Evolutionary conservation across 176 grass and related monocot genomes (phyloP), one percentile per base, ranked within the genome.

Genomic region (Carex parvula): DNA sequence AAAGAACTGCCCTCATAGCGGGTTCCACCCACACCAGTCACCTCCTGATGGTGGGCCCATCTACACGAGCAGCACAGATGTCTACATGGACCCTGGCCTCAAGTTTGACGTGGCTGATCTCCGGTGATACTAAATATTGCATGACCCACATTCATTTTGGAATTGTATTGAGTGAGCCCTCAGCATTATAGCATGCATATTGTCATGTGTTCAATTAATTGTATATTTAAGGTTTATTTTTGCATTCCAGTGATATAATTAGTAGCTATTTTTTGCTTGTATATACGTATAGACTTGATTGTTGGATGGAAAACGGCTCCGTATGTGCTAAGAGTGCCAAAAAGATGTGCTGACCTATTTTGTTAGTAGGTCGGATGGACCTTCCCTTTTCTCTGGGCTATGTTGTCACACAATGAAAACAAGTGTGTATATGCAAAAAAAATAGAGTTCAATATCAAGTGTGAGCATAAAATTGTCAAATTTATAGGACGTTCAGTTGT

Each of bases 71-170:
- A 88, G 89, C 86, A 79, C 80, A 24, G 86, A 91, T 88, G 86
- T 91, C 14, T 88, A 86, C 52, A 79, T 91, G 89, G 65, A 85
- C 53, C 68, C 89, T 33, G 78, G 76, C 7, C 77, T 91, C 21
- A 88, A 62, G 52, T 91, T 91, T n/a, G 83, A 91, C 17, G 83
- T 91, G 17, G 89, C 85, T 15, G 89, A 91, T 87, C 83, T 91
- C n/a, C 82, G 89, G 37, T 91, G 63, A 88, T 37, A 3, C 60
- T 42, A 6, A 16, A 63, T 83, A 26, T 79, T 50, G 46, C 46
- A 33, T 24, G 16, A 46, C 35, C 18, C 15, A 15, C 33, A 81
- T 81, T 81, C 58, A 44, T 81, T 62, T 64, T 81, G 17, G 8
- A 42, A 62, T 64, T 81, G 79, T 64, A 44, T 42, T 76, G 26